Percentiles rank a stretch among this genome's conserved stretches.
These are phyloP conservation scores for Boletus speciosus DNA, from an alignment of 768 basidiomycete species.

Conservation along the genomic window DNA sequence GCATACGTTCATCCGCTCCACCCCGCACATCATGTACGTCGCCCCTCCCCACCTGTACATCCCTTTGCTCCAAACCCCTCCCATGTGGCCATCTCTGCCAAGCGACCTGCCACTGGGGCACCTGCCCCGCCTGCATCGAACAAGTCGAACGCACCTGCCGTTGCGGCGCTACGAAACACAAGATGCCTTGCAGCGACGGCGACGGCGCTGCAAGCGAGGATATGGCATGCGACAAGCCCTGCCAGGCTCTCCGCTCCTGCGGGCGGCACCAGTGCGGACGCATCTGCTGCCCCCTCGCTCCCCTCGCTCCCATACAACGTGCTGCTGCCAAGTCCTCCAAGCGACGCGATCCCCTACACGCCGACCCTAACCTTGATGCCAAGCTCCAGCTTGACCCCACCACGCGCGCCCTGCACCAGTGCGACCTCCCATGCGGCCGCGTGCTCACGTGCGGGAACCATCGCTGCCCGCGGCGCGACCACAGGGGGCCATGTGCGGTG, in stretches of 20 bases:
- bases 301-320: constrained; percentile 51
- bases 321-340: constrained; percentile 51
- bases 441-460: constrained; percentile 74
- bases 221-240: constrained; percentile 77
- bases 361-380: background rate
- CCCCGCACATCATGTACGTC: constrained; percentile 58
- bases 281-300: constrained; percentile 85
- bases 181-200: constrained; percentile 44
- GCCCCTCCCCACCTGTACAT: constrained; percentile 77
- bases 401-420: constrained; percentile 72
- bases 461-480: constrained; percentile 75
- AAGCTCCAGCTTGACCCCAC: constrained; percentile 41
- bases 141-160: constrained; percentile 76
- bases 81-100: constrained; percentile 76
- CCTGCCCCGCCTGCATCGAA: constrained; percentile 77
- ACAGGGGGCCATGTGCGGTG: constrained; percentile 74
- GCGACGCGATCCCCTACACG: constrained; percentile 28
- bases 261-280: constrained; percentile 84
- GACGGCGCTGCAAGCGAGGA: constrained; percentile 50
- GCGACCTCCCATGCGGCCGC: constrained; percentile 78
- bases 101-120: constrained; percentile 66
- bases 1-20: background rate
- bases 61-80: constrained; percentile 62
- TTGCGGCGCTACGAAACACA: constrained; percentile 67
- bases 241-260: constrained; percentile 74